Percentiles rank a stretch among this genome's conserved stretches.
phyloP scores from a whole-genome alignment of 768 basidiomycete genomes.

The Leccinum variicolor region DNA sequence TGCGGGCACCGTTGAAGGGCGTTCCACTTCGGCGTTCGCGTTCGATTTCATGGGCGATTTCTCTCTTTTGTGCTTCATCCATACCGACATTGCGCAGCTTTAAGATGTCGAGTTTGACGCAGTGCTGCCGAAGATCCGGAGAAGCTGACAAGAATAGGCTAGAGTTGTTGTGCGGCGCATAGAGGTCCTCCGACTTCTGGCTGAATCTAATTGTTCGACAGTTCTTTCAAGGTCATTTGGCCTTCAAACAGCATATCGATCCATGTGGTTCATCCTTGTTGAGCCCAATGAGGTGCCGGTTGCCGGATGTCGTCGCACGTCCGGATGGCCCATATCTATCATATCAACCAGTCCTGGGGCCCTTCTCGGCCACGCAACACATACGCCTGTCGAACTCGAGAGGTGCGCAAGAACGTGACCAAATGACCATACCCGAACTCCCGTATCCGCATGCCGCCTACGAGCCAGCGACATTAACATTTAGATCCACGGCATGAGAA shows the following conservation, averaged over 20 bases:
- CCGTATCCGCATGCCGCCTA: conserved; percentile 56
- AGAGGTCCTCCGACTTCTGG: conserved; percentile 36
- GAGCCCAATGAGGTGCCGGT: conserved; percentile 40
- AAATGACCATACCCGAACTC: conserved; percentile 47
- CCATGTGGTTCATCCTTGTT: conserved; percentile 40
- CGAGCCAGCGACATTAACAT: neutral
- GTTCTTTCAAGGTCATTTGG: conserved; percentile 3
- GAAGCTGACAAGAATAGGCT: neutral
- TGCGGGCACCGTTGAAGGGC: conserved; percentile 29
- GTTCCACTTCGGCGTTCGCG: conserved; percentile 37
- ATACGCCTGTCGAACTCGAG: conserved; percentile 41
- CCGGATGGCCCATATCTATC: conserved; percentile 42
- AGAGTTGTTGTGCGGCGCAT: neutral
- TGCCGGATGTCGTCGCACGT: conserved; percentile 41
- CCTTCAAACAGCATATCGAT: conserved; percentile 22
- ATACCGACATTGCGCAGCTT: neutral
- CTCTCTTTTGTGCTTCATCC: conserved; percentile 40
- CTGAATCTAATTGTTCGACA: conserved; percentile 34
- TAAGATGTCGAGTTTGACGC: conserved; percentile 3
- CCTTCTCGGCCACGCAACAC: conserved; percentile 22
- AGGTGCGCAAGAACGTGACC: conserved; percentile 46
- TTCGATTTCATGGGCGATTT: conserved; percentile 43
- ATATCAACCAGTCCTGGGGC: conserved; percentile 8
- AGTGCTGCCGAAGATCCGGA: neutral
- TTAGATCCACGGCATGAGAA: neutral